Percentiles rank a stretch among this genome's conserved stretches.
Conservation (phyloP, 768 basidiomycete genomes). For the Hygrophoropsis aurantiaca region DNA sequence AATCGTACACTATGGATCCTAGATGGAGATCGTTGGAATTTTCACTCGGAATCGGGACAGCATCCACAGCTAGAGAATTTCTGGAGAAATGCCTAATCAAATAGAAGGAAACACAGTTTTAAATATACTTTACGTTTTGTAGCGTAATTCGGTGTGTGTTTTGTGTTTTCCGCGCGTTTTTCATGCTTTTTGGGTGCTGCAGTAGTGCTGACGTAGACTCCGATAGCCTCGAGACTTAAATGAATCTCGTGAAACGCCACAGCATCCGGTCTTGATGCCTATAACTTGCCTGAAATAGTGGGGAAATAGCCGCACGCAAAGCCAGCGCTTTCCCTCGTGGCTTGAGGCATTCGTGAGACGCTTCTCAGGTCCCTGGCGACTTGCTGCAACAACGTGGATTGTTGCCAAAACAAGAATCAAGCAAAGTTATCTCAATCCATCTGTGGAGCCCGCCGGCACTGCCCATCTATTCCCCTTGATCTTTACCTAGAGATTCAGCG, state of each 20-base stretch:
- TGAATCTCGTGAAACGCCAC: slow-evolving; percentile 22
- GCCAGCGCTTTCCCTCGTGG: slow-evolving; percentile 30
- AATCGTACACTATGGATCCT: slow-evolving; percentile 28
- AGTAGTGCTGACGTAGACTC: slow-evolving; percentile 18
- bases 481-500: slow-evolving; percentile 31
- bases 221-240: slow-evolving; percentile 6
- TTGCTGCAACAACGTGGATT: slow-evolving; percentile 34
- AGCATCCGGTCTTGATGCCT: slow-evolving; percentile 31
- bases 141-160: slow-evolving; percentile 19
- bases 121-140: slow-evolving; percentile 21
- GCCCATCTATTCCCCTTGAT: slow-evolving; percentile 31
- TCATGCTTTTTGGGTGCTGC: slow-evolving; percentile 16
- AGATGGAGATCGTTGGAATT: slow-evolving; percentile 36
- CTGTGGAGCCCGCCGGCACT: slow-evolving; percentile 22
- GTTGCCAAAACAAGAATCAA: slow-evolving; percentile 24
- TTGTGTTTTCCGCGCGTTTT: slow-evolving; percentile 22
- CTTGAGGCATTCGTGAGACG: slow-evolving; percentile 14
- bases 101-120: slow-evolving; percentile 1
- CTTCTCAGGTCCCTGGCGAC: slow-evolving; percentile 23
- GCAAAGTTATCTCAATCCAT: slow-evolving; percentile 14
- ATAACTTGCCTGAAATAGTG: slow-evolving; percentile 19
- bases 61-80: slow-evolving; percentile 25
- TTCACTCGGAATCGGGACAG: slow-evolving; percentile 25
- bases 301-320: slow-evolving; percentile 21
- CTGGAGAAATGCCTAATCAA: slow-evolving; percentile 26